Evolutionary conservation across 2,329 filamentous ascomycete species (phyloP).

Genomic region (Juglanconis juglandina): DNA sequence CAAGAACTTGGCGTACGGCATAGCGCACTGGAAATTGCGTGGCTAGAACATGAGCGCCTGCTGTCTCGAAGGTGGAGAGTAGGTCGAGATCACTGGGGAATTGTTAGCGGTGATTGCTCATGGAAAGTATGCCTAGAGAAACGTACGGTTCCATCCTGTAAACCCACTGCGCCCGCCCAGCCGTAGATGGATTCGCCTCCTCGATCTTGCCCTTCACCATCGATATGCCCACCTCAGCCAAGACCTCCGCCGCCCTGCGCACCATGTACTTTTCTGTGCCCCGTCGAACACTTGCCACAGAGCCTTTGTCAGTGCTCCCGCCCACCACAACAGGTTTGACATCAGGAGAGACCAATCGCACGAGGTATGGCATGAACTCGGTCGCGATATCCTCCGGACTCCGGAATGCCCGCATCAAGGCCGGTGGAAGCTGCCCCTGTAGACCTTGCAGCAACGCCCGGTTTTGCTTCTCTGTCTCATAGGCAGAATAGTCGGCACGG

Average conservation of each 20-base stretch:
- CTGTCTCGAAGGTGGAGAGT: conserved; percentile 71
- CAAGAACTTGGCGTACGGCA: conserved; percentile 87
- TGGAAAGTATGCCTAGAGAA: neutral
- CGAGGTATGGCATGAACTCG: conserved; percentile 80
- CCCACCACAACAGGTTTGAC: conserved; percentile 84
- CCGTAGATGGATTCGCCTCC: conserved; percentile 37
- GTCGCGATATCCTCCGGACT: conserved; percentile 73
- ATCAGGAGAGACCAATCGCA: conserved; percentile 80
- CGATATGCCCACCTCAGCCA: conserved; percentile 76
- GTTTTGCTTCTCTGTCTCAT: conserved; percentile 78
- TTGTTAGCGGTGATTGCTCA: neutral
- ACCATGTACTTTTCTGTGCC: conserved; percentile 82
- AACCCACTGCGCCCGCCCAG: conserved; percentile 64
- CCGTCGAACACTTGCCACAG: conserved; percentile 75
- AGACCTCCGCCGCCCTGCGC: conserved; percentile 71
- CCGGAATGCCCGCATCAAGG: conserved; percentile 73
- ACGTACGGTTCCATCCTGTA: conserved; percentile 94
- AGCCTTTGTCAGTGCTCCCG: conserved; percentile 57
- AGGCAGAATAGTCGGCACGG: conserved; percentile 75
- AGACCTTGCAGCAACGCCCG: conserved; percentile 69
- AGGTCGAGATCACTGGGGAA: conserved; percentile 66
- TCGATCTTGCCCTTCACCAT: conserved; percentile 82
- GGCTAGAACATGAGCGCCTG: conserved; percentile 48
- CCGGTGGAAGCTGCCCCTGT: conserved; percentile 68
- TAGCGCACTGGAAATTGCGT: conserved; percentile 76